Evolutionary conservation across 1,284 basidiomycete genomes (phyloP), one percentile per base, ranked within the genome.

Genomic region (Xerocomus minutiporus): DNA sequence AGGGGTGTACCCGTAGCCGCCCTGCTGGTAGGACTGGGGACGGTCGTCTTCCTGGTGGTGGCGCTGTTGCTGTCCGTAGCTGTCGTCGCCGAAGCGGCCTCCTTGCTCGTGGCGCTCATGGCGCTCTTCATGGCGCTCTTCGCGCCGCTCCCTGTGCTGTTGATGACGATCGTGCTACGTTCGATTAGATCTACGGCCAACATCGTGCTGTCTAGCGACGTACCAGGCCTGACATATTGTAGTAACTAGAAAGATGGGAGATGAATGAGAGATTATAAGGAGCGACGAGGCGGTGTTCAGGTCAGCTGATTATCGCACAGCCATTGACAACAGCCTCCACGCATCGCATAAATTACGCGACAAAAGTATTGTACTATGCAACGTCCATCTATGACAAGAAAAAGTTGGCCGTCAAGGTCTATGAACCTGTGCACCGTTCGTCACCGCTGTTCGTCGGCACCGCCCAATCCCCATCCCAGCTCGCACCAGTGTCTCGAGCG

Each of bases 391-490:
- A 20, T 20, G 20, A 20, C 20, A 20, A 20, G 20, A 20, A 20
- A 20, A 20, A 20, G 20, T 20, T 20, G 20, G 20, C 20, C 20
- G 20, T 20, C 20, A 31, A 31, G 31, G 9, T 32, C 31, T 11
- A 32, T 20, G 2, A 20, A n/a, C 35, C 36, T 38, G 36, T 38
- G 34, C 34, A 2, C 38, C 9, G 17, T 62, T 58, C 42, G 32
- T 34, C 9, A 35, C 29, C 44, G 8, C 31, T 29, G 8, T 9
- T 48, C 52, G 57, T 31, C 52, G 55, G 48, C 67, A 58, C 34
- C 63, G 69, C n/a, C 92, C 92, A 59, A 96, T 81, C 13, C 90
- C 88, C 83, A 87, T 92, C 1, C 91, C 90, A 46, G 93, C 88
- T 23, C 90, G 83, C 15, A 96, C 91, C 39, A 95, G 80, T 0